Conservation (phyloP, 345 rosid species). For the Abelmoschus esculentus region DNA sequence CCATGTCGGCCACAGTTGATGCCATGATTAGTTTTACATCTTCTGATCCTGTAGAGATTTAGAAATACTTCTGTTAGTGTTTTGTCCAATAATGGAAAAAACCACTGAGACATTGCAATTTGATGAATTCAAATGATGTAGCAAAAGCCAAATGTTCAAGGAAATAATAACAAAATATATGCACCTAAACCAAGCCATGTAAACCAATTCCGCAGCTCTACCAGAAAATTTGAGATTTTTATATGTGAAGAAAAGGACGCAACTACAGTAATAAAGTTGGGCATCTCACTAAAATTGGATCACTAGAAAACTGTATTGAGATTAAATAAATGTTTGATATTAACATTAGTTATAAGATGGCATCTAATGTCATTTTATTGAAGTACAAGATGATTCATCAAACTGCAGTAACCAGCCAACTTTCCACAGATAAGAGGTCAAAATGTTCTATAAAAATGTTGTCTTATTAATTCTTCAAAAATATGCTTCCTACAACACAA, state of each 20-base stretch:
- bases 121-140: not conserved
- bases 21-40: constrained; percentile 45
- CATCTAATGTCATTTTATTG: not conserved
- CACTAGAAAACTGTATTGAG: constrained; percentile 1
- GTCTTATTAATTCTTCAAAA: not conserved
- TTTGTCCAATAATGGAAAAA: not conserved
- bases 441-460: not conserved
- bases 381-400: not conserved
- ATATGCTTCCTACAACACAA: not conserved
- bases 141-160: not conserved
- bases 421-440: not conserved
- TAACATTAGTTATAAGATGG: not conserved
- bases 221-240: not conserved
- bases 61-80: not conserved
- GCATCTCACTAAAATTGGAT: not conserved
- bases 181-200: not conserved
- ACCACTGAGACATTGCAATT: not conserved
- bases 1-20: constrained; percentile 50
- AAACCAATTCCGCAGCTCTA: not conserved
- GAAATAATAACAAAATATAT: not conserved
- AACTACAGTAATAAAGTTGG: not conserved
- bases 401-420: not conserved
- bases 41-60: constrained; percentile 43
- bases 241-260: not conserved
- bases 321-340: not conserved